Conservation (phyloP, 139 green algal species). For the Nannochloris sp. region DNA sequence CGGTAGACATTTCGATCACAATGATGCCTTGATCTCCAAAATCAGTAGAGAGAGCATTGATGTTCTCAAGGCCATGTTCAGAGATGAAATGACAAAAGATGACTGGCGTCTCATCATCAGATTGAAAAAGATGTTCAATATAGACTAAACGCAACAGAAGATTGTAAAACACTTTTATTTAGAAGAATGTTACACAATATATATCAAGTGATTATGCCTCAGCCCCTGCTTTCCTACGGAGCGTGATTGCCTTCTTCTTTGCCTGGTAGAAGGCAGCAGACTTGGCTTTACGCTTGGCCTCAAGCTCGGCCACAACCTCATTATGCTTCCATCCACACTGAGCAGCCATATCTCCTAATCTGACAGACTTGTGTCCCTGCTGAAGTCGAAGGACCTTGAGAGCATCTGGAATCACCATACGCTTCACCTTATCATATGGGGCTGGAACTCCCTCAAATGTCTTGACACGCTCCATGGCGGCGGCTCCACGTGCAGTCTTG, state of each 20-base stretch:
- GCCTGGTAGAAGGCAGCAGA: slow-evolving; percentile 66
- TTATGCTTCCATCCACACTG: slow-evolving; percentile 97
- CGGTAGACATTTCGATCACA: slow-evolving; percentile 91
- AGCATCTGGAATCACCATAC: slow-evolving; percentile 92
- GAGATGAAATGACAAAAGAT: slow-evolving; percentile 84
- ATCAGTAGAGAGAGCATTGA: slow-evolving; percentile 75
- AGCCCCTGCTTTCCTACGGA: slow-evolving; percentile 61
- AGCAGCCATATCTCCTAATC: slow-evolving; percentile 8
- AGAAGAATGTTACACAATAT: slow-evolving; percentile 14
- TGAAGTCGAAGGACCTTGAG: slow-evolving; percentile 91
- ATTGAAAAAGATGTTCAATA: slow-evolving; percentile 61
- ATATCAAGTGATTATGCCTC: slow-evolving; percentile 3
- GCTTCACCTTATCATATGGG: slow-evolving; percentile 62
- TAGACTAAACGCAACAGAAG: neutral
- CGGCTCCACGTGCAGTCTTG: slow-evolving; percentile 88
- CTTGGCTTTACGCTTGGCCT: slow-evolving; percentile 84
- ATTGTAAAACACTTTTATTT: neutral
- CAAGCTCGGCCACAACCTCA: slow-evolving; percentile 74
- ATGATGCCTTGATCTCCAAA: slow-evolving; percentile 58
- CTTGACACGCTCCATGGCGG: slow-evolving; percentile 93
- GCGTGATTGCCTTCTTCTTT: slow-evolving; percentile 64
- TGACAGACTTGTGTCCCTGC: slow-evolving; percentile 76
- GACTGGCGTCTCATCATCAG: slow-evolving; percentile 90
- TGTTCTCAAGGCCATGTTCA: slow-evolving; percentile 75
- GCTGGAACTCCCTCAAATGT: slow-evolving; percentile 89